Conservation (phyloP, 768 basidiomycete species). For the Zangia roseola region DNA sequence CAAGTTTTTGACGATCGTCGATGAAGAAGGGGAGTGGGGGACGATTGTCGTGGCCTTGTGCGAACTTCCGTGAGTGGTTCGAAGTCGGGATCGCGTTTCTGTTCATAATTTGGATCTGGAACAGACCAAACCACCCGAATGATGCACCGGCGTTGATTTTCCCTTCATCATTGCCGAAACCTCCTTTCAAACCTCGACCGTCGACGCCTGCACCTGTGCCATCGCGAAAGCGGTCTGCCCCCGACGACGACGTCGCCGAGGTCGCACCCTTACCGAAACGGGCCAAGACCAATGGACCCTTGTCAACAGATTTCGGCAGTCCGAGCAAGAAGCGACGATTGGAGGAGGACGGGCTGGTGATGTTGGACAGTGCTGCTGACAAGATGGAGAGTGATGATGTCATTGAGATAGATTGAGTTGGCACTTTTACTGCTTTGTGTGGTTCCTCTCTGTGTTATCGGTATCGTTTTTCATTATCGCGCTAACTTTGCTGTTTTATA, state of each 20-base stretch:
- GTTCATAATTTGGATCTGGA: not conserved
- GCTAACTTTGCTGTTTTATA: constrained; percentile 3
- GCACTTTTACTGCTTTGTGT: not conserved
- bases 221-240: constrained; percentile 54
- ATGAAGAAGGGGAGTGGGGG: constrained; percentile 78
- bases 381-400: constrained; percentile 54
- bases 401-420: constrained; percentile 52
- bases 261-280: constrained; percentile 61
- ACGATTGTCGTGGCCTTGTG: constrained; percentile 73
- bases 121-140: constrained; percentile 54
- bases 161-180: constrained; percentile 62
- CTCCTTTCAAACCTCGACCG: constrained; percentile 43
- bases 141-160: constrained; percentile 58
- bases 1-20: constrained; percentile 85
- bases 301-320: constrained; percentile 34
- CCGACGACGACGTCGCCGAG: constrained; percentile 57
- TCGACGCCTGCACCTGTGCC: constrained; percentile 41
- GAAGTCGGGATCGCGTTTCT: not conserved
- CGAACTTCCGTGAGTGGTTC: constrained; percentile 61
- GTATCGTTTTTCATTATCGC: not conserved
- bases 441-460: too few relatives aligned
- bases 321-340: constrained; percentile 64
- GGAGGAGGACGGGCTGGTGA: constrained; percentile 73
- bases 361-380: constrained; percentile 61
- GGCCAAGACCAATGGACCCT: constrained; percentile 34